Evolutionary conservation across 2,329 filamentous ascomycete genomes (phyloP), one percentile per base, ranked within the genome.

Genomic region (Paecilomyces formosus): DNA sequence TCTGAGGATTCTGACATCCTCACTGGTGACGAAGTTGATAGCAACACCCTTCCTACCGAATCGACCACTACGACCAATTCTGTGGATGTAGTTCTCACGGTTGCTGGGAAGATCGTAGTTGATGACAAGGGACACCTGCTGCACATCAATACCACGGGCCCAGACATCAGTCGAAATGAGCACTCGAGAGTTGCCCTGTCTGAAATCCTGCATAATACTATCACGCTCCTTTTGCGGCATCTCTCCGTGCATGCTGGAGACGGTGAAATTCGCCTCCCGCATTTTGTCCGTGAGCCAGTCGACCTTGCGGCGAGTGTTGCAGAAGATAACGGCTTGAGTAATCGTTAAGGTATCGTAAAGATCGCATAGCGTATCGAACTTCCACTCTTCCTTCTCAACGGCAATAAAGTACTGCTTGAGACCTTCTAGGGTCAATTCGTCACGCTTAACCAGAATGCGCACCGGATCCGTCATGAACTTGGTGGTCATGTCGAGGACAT

Each of bases 391-490:
- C 81, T 97, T 97, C 78, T 99, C 94, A 21, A 97, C 94, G 1
- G 94, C 94, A 69, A 99, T 97, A 74, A 97, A 99, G 81, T 97
- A 99, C 76, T 99, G 94, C 81, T 97, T 97, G 55, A 99, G 82
- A 59, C 94, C 94, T 78, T 97, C 94, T 55, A 99, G 85, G 1
- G 94, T 99, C 81, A 99, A 80, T 75, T 99, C 94, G 76, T 97
- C 94, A 87, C 92, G 92, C 86, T 97, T 97, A 74, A 97, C 93
- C 26, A 97, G 84, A 70, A 97, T 96, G 65, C 93, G 89, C 53
- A 97, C 93, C 0, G 93, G 93, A 69, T 97, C 93, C 26, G 91
- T 96, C 94, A 99, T 99, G 83, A 99, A 99, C 77, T 97, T 97
- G 66, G 93, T 97, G 31, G 94, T 99, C 89, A 99, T 96, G 76